Base-by-base conservation (phyloP, 345 rosid species). In the Eucalyptus sp. region DNA sequence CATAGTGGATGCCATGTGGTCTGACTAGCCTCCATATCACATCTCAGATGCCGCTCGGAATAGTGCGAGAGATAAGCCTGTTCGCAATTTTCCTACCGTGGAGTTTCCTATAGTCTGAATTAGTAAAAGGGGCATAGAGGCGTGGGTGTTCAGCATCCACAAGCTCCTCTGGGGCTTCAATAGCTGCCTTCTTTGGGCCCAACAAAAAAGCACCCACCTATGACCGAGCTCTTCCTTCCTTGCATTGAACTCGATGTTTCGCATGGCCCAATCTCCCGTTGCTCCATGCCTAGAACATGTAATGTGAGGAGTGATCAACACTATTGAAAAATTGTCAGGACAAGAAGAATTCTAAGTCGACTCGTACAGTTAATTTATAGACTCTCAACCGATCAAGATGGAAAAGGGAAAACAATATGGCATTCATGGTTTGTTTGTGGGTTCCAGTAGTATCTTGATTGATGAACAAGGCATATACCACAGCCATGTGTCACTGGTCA, bases 171-270 rank as follows among this genome's bases (percentile, higher is more conserved):
- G 95, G 93, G 10, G 95, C 91, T 76, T 93, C 96, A 50, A 95
- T 79, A 8, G 89, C 88, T 10, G 89, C 91, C 52, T 90, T 92
- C 85, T 81, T 90, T 29, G 98, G 97, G 50, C 97, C 98, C 54
- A 97, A 89, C 6, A 97, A 92, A 91, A 96, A 95, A 0, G 96
- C 89, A 16, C 99, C 99, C 41, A 96, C 96, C 27, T 98, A 95
- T 41, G 93, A 90, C 87, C 98, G 90, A 79, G 89, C 68, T 10
- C 89, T 86, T 66, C 96, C 95, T 91, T 96, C 93, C 88, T 93
- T 94, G 94, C 99, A 96, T 86, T 93, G 96, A 58, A 97, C 97
- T 92, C 96, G 89, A 89, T 97, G 99, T 91, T 88, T 92, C 92
- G 96, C 97, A 44, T 90, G 96, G 89, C 92, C 84, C 13, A 94